Evolutionary conservation across 2,329 filamentous ascomycete genomes (phyloP).

Genomic region (Arthrinium phaeospermum): DNA sequence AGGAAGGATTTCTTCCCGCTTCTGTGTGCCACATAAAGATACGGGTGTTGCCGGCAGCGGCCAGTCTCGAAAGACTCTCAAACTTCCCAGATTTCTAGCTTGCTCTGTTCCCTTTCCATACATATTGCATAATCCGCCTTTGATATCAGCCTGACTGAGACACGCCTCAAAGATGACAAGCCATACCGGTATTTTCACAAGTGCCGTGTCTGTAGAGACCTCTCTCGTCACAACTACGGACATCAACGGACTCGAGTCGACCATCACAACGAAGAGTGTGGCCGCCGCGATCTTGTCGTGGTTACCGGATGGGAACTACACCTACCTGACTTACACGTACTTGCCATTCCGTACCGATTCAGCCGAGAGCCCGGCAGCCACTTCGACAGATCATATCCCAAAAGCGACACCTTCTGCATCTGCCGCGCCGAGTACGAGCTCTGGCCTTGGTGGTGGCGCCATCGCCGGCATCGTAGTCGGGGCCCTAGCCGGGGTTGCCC

Average conservation of each 20-base stretch:
- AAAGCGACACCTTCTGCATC: neutral
- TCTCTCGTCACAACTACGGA: slow-evolving; percentile 5
- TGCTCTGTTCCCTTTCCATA: neutral
- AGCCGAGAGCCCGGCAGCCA: neutral
- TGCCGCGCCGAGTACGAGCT: neutral
- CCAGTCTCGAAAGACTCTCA: neutral
- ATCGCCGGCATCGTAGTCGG: slow-evolving; percentile 17
- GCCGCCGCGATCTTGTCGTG: slow-evolving; percentile 16
- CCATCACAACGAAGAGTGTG: slow-evolving; percentile 6
- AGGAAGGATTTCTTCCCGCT: neutral
- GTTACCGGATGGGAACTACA: slow-evolving; percentile 21
- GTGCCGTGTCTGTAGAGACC: neutral
- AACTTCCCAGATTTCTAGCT: neutral
- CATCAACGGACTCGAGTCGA: neutral
- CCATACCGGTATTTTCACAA: slow-evolving; percentile 20
- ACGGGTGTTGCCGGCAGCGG: neutral
- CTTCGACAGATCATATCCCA: neutral
- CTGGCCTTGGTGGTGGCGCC: neutral
- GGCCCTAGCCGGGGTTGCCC: neutral
- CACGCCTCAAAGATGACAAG: neutral
- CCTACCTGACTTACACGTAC: slow-evolving; percentile 12
- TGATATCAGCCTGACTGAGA: neutral
- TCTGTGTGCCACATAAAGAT: neutral
- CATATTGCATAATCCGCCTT: neutral
- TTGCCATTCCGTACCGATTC: slow-evolving; percentile 3